Conservation (phyloP, 495 filamentous ascomycete genomes). For the Letharia lupina region DNA sequence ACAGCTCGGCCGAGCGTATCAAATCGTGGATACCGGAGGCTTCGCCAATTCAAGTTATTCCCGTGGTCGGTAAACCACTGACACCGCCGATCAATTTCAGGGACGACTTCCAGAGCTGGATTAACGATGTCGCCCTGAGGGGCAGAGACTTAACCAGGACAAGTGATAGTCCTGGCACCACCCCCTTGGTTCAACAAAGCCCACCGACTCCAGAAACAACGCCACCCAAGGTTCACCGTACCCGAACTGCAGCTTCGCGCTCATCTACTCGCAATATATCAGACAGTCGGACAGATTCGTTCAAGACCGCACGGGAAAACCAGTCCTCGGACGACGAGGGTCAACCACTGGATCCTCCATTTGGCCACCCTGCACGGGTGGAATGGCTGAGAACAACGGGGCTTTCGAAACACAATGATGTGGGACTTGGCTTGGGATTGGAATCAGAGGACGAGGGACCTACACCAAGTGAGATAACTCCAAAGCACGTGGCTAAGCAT, state of each 20-base stretch:
- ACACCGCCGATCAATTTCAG: slow-evolving; percentile 23
- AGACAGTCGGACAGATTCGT: slow-evolving; percentile 58
- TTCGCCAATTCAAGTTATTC: slow-evolving; percentile 14
- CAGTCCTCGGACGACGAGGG: slow-evolving; percentile 56
- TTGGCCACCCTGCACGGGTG: slow-evolving; percentile 32
- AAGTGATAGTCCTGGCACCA: slow-evolving; percentile 32
- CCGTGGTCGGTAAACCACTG: slow-evolving; percentile 16
- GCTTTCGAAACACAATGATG: slow-evolving; percentile 25
- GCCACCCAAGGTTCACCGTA: slow-evolving; percentile 47
- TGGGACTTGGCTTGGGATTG: slow-evolving; percentile 45
- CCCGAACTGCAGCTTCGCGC: slow-evolving; percentile 38
- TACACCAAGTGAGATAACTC: slow-evolving; percentile 15
- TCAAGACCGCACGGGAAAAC: slow-evolving; percentile 61
- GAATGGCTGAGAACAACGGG: slow-evolving; percentile 23
- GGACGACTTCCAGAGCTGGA: slow-evolving; percentile 24
- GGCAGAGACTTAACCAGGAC: slow-evolving; percentile 12
- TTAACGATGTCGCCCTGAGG: slow-evolving; percentile 16
- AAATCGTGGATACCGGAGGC: slow-evolving; percentile 23
- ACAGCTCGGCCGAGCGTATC: slow-evolving; percentile 21
- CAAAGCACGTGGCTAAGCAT: slow-evolving; percentile 6
- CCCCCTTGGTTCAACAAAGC: slow-evolving; percentile 54
- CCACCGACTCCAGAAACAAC: slow-evolving; percentile 69
- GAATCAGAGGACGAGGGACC: slow-evolving; percentile 33
- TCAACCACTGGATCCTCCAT: slow-evolving; percentile 40
- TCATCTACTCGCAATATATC: slow-evolving; percentile 34